Percentiles rank a stretch among this genome's conserved stretches.
phyloP scores from a whole-genome alignment of 2,329 filamentous ascomycete species.

The Tolypocladium album region DNA sequence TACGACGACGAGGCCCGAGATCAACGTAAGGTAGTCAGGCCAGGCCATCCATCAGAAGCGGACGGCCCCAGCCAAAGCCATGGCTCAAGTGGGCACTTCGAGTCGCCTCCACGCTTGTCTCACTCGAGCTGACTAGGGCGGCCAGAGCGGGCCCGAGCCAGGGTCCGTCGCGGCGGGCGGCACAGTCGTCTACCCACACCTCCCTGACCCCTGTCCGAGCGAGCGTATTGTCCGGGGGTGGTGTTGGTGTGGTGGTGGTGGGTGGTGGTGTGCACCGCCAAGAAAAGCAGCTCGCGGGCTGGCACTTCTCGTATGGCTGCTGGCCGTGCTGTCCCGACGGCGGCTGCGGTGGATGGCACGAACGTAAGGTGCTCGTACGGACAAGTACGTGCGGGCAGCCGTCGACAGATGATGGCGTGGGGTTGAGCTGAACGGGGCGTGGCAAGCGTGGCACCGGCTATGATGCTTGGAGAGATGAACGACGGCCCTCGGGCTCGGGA shows the following conservation, averaged over 20 bases:
- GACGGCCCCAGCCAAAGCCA: constrained; percentile 6
- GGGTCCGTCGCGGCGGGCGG: constrained; percentile 7
- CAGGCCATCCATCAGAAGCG: constrained; percentile 4
- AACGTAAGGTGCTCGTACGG: too few relatives aligned
- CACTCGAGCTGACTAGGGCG: constrained; percentile 34
- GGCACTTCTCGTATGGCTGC: background rate
- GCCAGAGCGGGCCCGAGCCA: constrained; percentile 8
- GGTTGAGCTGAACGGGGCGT: background rate
- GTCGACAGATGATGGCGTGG: background rate
- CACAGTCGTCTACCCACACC: constrained; percentile 2
- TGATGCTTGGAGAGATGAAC: background rate
- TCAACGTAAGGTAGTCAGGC: constrained; percentile 25
- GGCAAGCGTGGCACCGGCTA: background rate
- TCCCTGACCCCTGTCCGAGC: constrained; percentile 1
- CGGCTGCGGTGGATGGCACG: background rate
- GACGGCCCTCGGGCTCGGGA: background rate
- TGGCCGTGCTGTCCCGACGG: background rate
- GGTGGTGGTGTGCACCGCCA: background rate
- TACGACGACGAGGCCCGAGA: constrained; percentile 27
- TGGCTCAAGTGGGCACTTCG: constrained; percentile 9
- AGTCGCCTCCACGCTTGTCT: constrained; percentile 32
- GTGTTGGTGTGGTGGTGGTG: background rate
- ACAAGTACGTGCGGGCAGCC: background rate
- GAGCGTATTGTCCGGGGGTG: background rate
- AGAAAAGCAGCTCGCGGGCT: background rate